These are phyloP conservation scores for Pneumocystis sp. DNA, from an alignment of 1,139 yeast genomes.

Conservation along the genomic window DNA sequence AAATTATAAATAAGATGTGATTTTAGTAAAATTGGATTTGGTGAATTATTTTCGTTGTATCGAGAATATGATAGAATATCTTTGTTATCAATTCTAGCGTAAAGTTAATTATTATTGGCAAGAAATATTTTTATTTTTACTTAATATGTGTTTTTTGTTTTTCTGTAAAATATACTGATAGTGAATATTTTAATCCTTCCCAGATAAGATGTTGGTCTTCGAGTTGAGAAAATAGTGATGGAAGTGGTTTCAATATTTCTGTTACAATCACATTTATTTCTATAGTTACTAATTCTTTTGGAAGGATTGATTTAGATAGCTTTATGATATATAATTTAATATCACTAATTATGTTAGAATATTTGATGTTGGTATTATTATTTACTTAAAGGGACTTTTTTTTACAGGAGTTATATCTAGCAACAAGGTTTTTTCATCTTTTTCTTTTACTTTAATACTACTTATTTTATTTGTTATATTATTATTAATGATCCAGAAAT, in stretches of 20 bases:
- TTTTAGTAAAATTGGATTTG: slow-evolving; percentile 35
- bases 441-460: slow-evolving; percentile 26
- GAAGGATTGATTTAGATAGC: slow-evolving; percentile 55
- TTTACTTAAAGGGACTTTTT: slow-evolving; percentile 4
- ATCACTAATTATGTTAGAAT: background rate
- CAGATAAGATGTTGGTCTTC: slow-evolving; percentile 48
- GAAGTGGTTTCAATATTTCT: slow-evolving; percentile 42
- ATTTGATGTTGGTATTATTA: background rate
- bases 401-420: slow-evolving; percentile 9
- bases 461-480: slow-evolving; percentile 36
- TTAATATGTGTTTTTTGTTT: slow-evolving; percentile 32
- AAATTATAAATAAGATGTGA: slow-evolving; percentile 46
- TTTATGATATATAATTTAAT: slow-evolving; percentile 29
- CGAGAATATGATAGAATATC: background rate
- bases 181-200: slow-evolving; percentile 41
- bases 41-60: background rate
- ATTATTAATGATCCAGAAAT: slow-evolving; percentile 34
- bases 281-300: slow-evolving; percentile 32
- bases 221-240: slow-evolving; percentile 44
- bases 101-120: background rate
- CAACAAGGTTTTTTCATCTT: background rate
- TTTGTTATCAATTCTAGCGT: background rate
- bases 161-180: slow-evolving; percentile 48
- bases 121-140: background rate
- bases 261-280: slow-evolving; percentile 41